phyloP scores from a whole-genome alignment of 2,329 filamentous ascomycete genomes.

The Penicillium sp. region DNA sequence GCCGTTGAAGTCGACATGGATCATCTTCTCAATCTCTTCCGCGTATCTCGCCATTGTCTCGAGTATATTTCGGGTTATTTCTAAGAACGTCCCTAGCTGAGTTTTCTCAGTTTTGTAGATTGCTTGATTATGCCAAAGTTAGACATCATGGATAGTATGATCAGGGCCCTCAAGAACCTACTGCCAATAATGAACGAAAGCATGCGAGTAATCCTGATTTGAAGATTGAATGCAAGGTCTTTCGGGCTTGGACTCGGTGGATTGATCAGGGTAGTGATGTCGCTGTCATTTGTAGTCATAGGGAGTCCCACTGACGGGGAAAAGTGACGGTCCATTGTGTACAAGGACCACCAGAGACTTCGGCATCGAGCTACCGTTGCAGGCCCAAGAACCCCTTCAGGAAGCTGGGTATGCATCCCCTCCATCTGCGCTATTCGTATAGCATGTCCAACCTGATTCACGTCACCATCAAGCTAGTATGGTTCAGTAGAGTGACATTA shows the following conservation, averaged over 20 bases:
- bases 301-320: conserved; percentile 43
- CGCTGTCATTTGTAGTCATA: conserved; percentile 39
- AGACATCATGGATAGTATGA: no score
- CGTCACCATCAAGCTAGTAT: no score
- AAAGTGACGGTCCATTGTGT: conserved; percentile 44
- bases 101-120: conserved; percentile 39
- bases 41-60: conserved; percentile 39
- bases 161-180: conserved; percentile 17
- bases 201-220: conserved; percentile 39
- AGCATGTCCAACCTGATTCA: conserved; percentile 41
- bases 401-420: conserved; percentile 43
- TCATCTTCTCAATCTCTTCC: conserved; percentile 40
- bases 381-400: conserved; percentile 35
- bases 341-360: conserved; percentile 45
- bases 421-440: conserved; percentile 45
- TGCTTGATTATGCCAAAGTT: conserved; percentile 18
- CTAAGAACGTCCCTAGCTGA: conserved; percentile 34
- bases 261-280: conserved; percentile 38
- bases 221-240: conserved; percentile 34
- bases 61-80: conserved; percentile 36
- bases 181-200: conserved; percentile 37
- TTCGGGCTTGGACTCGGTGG: conserved; percentile 24
- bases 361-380: conserved; percentile 36
- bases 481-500: not conserved
- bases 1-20: conserved; percentile 32